phyloP scores from a whole-genome alignment of 169 alveolate genomes.

The Eimeria necatrix region DNA sequence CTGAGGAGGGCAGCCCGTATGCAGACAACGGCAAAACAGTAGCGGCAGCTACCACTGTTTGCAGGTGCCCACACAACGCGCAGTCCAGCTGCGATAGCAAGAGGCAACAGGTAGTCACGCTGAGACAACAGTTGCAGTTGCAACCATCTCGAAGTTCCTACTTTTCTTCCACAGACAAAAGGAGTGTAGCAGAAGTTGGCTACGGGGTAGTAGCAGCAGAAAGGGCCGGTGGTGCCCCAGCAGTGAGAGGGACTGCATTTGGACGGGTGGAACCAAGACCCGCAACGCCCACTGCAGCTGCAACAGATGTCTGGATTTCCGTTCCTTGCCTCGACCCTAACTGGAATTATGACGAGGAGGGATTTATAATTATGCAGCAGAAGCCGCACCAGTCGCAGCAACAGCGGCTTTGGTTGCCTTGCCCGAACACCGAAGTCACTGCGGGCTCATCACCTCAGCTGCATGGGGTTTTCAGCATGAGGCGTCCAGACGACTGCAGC shows the following conservation, averaged over 20 bases:
- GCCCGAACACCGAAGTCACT: neutral
- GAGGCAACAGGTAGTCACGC: constrained; percentile 57
- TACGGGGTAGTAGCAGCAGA: constrained; percentile 21
- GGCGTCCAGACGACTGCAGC: constrained; percentile 34
- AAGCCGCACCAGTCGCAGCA: constrained; percentile 44
- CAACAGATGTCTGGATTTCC: constrained; percentile 46
- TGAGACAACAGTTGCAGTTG: constrained; percentile 68
- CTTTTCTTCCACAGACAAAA: neutral
- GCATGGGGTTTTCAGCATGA: constrained; percentile 29
- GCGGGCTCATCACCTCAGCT: constrained; percentile 36
- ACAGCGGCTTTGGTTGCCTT: neutral
- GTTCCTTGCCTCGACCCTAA: neutral
- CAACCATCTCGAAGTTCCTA: neutral
- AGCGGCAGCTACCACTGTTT: constrained; percentile 13
- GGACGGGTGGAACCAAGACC: constrained; percentile 17
- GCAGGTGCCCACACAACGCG: constrained; percentile 17
- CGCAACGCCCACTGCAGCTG: constrained; percentile 29
- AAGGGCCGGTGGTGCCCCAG: neutral
- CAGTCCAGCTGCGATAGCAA: constrained; percentile 48
- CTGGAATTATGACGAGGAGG: neutral
- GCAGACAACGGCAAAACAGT: constrained; percentile 38
- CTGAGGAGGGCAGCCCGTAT: constrained; percentile 32
- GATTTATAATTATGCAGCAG: neutral
- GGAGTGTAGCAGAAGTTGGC: constrained; percentile 21
- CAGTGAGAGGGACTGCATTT: constrained; percentile 6